Evolutionary conservation across 805 yeast genomes (phyloP), one percentile per base, ranked within the genome.

Genomic region (Allodekkera sacchari): DNA sequence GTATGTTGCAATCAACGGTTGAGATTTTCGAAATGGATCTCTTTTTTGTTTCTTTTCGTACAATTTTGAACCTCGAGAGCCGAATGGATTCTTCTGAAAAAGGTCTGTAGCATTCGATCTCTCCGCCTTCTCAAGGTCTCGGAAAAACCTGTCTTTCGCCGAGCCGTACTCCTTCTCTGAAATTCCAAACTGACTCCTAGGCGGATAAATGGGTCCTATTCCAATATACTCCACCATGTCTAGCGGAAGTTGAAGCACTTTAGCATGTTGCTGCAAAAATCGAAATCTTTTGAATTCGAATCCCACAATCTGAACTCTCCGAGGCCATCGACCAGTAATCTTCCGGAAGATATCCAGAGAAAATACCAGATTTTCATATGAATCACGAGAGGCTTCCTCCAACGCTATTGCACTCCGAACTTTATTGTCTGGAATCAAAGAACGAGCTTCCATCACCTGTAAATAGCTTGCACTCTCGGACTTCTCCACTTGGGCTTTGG

Each of bases 331-430:
- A 0, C 63, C 59, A 4, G 57, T 49, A 2, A 64, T 37, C 40
- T 77, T 74, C 19, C 66, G 50, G 47, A 64, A 82, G 31, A 74
- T 56, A 22, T 69, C 61, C 2, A 79, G 41, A 41, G 80, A 72
- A 50, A 73, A 81, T 3, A 81, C 37, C 5, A 83, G 68, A 51
- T 83, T 83, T 47, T 83, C 94, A 48, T 78, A 78, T 2, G 92
- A 81, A 52, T 83, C 94, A 24, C 84, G 57, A 0, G 94, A 85
- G 49, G 53, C 78, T 42, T 80, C 88, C 46, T 83, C 95, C 1
- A 75, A 55, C 5, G 61, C 38, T 1, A 78, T 53, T 28, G 60
- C 28, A 30, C 44, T 32, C 13, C 44, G 14, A 9, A n/a, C 7
- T n/a, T n/a, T n/a, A 9, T 30, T 10, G 13, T 18, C 15, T 7